Percentiles rank a stretch among this genome's conserved stretches.
phyloP scores from a whole-genome alignment of 2,329 filamentous ascomycete species.

The Aureobasidium sp. region DNA sequence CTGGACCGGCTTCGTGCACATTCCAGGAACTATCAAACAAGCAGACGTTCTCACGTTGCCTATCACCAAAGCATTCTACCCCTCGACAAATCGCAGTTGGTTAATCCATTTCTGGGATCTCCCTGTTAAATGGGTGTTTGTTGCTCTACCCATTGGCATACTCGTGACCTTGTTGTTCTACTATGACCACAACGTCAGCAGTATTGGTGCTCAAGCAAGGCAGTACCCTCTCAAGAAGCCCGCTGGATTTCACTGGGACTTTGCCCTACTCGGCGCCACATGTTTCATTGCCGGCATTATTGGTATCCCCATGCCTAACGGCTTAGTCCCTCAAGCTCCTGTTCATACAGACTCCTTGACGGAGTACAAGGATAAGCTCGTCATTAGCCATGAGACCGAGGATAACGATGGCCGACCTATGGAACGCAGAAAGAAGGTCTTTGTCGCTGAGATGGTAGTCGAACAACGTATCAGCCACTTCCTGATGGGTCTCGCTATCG shows the following conservation, averaged over 20 bases:
- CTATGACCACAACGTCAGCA: constrained; percentile 51
- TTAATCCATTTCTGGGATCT: constrained; percentile 49
- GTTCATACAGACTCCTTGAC: constrained; percentile 51
- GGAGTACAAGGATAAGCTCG: constrained; percentile 34
- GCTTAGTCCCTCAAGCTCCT: constrained; percentile 53
- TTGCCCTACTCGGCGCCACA: constrained; percentile 51
- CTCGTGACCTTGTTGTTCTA: constrained; percentile 49
- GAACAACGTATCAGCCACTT: constrained; percentile 53
- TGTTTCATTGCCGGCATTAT: constrained; percentile 50
- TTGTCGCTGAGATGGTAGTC: constrained; percentile 43
- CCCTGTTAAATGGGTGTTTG: constrained; percentile 46
- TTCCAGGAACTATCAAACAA: constrained; percentile 40
- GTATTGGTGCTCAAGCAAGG: constrained; percentile 49
- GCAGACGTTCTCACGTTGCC: constrained; percentile 38
- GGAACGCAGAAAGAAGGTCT: constrained; percentile 38
- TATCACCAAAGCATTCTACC: constrained; percentile 40
- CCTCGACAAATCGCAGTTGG: constrained; percentile 41
- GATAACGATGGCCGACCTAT: constrained; percentile 34
- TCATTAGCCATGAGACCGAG: constrained; percentile 38
- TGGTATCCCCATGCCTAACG: constrained; percentile 51
- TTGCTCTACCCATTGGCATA: constrained; percentile 47
- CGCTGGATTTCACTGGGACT: constrained; percentile 55
- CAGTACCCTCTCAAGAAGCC: constrained; percentile 52
- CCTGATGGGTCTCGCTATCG: constrained; percentile 46
- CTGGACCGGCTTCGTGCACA: constrained; percentile 49